Evolutionary conservation across 106 monocot species (phyloP), one percentile per base, ranked within the genome.

Genomic region (Acorus calamus): DNA sequence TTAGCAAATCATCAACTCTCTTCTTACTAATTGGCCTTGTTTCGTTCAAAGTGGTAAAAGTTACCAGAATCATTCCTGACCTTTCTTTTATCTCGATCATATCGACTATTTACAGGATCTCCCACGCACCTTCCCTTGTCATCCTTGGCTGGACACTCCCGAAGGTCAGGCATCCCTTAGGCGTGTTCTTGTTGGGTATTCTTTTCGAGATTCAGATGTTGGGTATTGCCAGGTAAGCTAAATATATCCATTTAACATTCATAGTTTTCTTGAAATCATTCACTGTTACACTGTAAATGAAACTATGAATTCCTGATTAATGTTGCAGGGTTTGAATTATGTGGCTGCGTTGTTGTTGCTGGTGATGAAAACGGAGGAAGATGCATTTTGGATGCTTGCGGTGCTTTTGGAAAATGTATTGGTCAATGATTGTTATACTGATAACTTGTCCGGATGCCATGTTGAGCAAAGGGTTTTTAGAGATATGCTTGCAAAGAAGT

Each of bases 321-420:
- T 64, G 48, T 71, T 75, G 8, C 74, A 98, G 96, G 96, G 96
- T 54, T 57, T 98, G 56, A 98, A 98, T 70, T 98, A 98, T 74
- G 91, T 98, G 28, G 96, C 96, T 13, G 96, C 91, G 6, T 42
- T 98, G 47, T 68, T 98, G n/a, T 57, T 98, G 55, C 69, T 98
- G 55, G 96, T 98, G 59, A 91, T 98, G 96, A 83, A 76, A 65
- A 82, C 84, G 42, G 96, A 98, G 52, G 96, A 98, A 69, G 96
- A 98, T 68, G 96, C 96, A 55, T 98, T 98, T 71, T 98, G 96
- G 96, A 87, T 98, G 91, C 87, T 98, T 56, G 80, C 96, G 53
- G 87, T 91, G 8, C 85, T 98, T 42, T 70, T 98, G 44, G 96
- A 98, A 81, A 81, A 98, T 81, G 87, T 91, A 7, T 79, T 98